Percentiles rank a stretch among this genome's conserved stretches.
phyloP scores from a whole-genome alignment of 1,284 basidiomycete genomes.

The Phaffia rhodozyma region DNA sequence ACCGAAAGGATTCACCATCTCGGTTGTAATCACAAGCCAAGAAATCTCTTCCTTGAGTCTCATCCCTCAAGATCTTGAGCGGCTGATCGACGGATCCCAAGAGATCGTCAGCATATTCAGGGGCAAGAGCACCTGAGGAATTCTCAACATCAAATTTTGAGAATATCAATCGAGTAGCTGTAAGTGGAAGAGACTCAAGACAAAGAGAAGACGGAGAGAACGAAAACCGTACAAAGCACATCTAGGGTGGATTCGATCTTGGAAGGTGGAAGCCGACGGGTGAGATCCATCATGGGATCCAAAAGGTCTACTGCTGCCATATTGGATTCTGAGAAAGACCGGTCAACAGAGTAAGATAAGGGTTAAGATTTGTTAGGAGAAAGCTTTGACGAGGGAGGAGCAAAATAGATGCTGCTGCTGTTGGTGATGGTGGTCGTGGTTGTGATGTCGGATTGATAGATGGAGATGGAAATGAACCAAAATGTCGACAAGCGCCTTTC shows the following conservation, averaged over 20 bases:
- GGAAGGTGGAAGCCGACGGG: conserved; percentile 89
- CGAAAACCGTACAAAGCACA: conserved; percentile 47
- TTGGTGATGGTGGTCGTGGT: neutral
- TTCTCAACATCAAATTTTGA: neutral
- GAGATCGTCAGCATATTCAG: conserved; percentile 93
- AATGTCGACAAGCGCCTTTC: too few species aligned
- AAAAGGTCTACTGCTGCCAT: conserved; percentile 29
- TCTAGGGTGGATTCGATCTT: conserved; percentile 78
- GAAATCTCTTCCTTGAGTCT: conserved; percentile 51
- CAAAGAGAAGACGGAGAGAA: neutral
- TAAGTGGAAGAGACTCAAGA: neutral
- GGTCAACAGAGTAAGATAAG: too few species aligned
- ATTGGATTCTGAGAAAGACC: too few species aligned
- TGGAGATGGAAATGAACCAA: neutral
- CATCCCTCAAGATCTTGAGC: conserved; percentile 67
- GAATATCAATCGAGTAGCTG: neutral
- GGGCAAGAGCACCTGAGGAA: conserved; percentile 46
- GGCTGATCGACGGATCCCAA: conserved; percentile 93
- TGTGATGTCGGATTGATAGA: neutral
- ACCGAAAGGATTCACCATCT: conserved; percentile 92
- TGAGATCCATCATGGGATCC: conserved; percentile 86
- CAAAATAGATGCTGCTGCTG: too few species aligned
- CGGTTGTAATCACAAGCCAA: conserved; percentile 96
- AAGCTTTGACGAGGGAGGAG: too few species aligned
- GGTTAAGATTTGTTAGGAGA: too few species aligned